phyloP scores from a whole-genome alignment of 1,284 basidiomycete genomes.

The Mycena citricolor region DNA sequence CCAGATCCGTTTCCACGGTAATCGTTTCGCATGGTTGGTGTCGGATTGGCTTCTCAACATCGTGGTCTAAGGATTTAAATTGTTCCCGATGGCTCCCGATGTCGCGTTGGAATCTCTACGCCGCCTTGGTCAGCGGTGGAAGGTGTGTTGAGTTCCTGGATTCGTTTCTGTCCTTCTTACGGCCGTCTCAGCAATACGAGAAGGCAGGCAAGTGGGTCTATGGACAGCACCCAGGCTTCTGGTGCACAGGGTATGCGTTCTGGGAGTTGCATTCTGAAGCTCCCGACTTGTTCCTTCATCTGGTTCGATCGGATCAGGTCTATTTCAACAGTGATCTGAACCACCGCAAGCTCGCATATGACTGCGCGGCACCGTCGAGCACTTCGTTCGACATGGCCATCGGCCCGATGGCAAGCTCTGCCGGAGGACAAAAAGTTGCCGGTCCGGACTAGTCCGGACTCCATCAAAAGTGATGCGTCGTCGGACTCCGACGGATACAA shows the following conservation, averaged over 20 bases:
- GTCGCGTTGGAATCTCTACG: slow-evolving; percentile 80
- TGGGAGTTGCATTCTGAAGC: slow-evolving; percentile 90
- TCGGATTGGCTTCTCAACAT: slow-evolving; percentile 91
- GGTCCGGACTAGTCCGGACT: slow-evolving; percentile 83
- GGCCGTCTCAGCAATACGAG: too few relatives aligned
- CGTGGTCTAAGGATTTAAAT: slow-evolving; percentile 80
- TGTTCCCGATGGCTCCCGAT: slow-evolving; percentile 80
- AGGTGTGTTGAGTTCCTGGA: too few relatives aligned
- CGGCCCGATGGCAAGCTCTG: slow-evolving; percentile 85
- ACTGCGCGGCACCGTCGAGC: slow-evolving; percentile 86
- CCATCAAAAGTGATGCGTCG: slow-evolving; percentile 84
- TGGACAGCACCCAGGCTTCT: slow-evolving; percentile 92
- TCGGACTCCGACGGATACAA: slow-evolving; percentile 69
- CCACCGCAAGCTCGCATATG: slow-evolving; percentile 87
- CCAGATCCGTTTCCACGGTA: slow-evolving; percentile 89
- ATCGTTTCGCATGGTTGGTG: slow-evolving; percentile 88
- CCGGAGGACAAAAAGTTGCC: slow-evolving; percentile 85
- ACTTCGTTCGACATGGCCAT: slow-evolving; percentile 91
- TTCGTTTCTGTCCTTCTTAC: slow-evolving; percentile 43
- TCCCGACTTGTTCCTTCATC: slow-evolving; percentile 90
- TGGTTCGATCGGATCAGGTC: slow-evolving; percentile 87
- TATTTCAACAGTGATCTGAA: slow-evolving; percentile 96
- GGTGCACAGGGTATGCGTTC: slow-evolving; percentile 90
- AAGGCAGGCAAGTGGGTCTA: slow-evolving; percentile 92
- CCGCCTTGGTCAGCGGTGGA: slow-evolving; percentile 85